phyloP scores from a whole-genome alignment of 305 asterid genomes.

The Fraxinus platypoda region DNA sequence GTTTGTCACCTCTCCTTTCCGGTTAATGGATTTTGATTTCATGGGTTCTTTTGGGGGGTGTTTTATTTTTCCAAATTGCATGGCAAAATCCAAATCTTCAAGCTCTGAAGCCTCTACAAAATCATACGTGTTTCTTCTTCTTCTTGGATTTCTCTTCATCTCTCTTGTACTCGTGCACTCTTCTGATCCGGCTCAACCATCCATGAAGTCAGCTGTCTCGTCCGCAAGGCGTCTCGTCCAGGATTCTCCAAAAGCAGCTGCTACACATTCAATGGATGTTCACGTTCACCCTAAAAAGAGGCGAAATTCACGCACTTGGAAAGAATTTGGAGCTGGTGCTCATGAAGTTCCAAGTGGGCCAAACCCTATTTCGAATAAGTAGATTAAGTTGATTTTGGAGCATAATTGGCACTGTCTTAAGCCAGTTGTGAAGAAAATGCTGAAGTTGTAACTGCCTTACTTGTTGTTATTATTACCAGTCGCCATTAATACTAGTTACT shows the following conservation, averaged over 20 bases:
- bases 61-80: conserved; percentile 45
- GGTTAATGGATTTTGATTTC: conserved; percentile 66
- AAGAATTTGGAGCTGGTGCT: conserved; percentile 40
- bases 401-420: neutral
- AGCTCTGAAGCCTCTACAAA: conserved; percentile 29
- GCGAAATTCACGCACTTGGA: neutral
- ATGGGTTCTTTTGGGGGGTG: conserved; percentile 55
- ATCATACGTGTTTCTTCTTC: conserved; percentile 27
- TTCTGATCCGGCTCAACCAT: conserved; percentile 17
- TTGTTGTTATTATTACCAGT: conserved; percentile 2
- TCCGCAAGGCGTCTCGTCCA: conserved; percentile 21
- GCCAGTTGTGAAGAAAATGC: neutral
- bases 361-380: conserved; percentile 65
- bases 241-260: conserved; percentile 15
- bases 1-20: neutral
- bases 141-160: conserved; percentile 33
- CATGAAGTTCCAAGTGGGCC: conserved; percentile 83
- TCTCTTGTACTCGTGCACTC: conserved; percentile 33
- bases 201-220: conserved; percentile 19
- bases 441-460: conserved; percentile 9
- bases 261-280: conserved; percentile 20
- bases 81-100: conserved; percentile 50
- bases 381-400: neutral
- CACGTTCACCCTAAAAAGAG: conserved; percentile 31
- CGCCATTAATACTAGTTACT: conserved; percentile 25